A percentile compares a stretch with the other conserved stretches of the same genome.
Evolutionary conservation across 2,329 filamentous ascomycete genomes (phyloP).

Genomic region (Aspergillus candidus): DNA sequence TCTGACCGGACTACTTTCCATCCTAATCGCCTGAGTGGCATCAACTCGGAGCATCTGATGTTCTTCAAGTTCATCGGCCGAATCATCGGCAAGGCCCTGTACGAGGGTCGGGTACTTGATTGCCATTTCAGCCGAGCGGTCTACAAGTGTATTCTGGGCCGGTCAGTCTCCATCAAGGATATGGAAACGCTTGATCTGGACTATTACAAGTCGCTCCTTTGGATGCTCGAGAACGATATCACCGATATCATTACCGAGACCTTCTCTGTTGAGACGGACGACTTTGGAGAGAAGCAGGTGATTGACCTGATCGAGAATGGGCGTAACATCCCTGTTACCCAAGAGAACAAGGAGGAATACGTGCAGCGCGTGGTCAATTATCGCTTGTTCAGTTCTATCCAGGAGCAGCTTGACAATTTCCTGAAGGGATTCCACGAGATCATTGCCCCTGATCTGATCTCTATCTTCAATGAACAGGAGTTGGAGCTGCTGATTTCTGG

Average conservation of each 20-base stretch:
- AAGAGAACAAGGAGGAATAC: conserved; percentile 98
- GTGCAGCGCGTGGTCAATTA: conserved; percentile 92
- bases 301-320: conserved; percentile 84
- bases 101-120: conserved; percentile 90
- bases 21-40: conserved; percentile 84
- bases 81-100: conserved; percentile 95
- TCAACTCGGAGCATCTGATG: conserved; percentile 92
- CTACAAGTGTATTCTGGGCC: conserved; percentile 95
- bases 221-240: conserved; percentile 99
- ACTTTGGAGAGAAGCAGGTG: conserved; percentile 81
- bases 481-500: conserved; percentile 94
- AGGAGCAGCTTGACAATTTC: conserved; percentile 91
- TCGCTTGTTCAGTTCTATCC: conserved; percentile 82
- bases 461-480: conserved; percentile 98
- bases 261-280: conserved; percentile 89
- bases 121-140: conserved; percentile 98
- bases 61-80: conserved; percentile 99
- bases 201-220: conserved; percentile 96
- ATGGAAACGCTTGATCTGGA: conserved; percentile 98
- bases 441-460: conserved; percentile 85
- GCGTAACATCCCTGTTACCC: conserved; percentile 85
- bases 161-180: conserved; percentile 93
- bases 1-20: conserved; percentile 98
- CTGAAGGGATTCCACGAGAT: conserved; percentile 96
- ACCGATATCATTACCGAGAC: conserved; percentile 96